A percentile compares a stretch with the other conserved stretches of the same genome.
Conservation (phyloP, 2,329 filamentous ascomycete species). For the Xylariaceae sp. region DNA sequence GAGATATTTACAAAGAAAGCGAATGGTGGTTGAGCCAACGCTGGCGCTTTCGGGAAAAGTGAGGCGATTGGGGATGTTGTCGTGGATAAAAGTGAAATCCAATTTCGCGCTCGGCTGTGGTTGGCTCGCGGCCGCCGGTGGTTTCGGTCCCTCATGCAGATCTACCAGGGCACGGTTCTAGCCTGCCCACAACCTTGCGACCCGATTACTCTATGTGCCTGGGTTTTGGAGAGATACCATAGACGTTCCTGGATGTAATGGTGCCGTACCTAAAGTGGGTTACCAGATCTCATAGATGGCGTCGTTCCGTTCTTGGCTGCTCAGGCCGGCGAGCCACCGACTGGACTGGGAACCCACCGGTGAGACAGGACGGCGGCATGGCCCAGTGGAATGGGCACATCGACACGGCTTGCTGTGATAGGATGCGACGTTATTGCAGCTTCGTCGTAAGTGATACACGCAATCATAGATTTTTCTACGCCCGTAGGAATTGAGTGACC, state of each 20-base stretch:
- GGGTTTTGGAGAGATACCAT: neutral
- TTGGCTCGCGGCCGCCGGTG: constrained; percentile 15
- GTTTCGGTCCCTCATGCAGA: constrained; percentile 14
- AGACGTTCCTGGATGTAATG: too few relatives aligned
- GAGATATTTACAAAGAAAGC: constrained; percentile 6
- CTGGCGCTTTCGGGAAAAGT: constrained; percentile 11
- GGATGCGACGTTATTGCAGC: too few relatives aligned
- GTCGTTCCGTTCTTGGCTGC: constrained; percentile 4
- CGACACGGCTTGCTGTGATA: too few relatives aligned
- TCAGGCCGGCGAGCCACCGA: neutral
- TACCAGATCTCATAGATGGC: constrained; percentile 5
- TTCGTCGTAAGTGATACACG: too few relatives aligned
- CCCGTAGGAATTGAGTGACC: too few relatives aligned
- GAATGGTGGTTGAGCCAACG: constrained; percentile 4
- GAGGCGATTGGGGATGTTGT: constrained; percentile 8
- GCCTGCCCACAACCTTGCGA: neutral
- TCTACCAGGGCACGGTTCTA: neutral
- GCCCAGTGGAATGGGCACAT: too few relatives aligned
- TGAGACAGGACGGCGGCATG: too few relatives aligned
- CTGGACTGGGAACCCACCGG: too few relatives aligned
- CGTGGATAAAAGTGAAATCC: constrained; percentile 21
- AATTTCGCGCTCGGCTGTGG: constrained; percentile 15
- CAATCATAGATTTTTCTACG: too few relatives aligned
- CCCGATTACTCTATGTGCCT: neutral
- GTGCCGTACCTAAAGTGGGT: neutral